Percentiles rank a stretch among this genome's conserved stretches.
Conservation (phyloP, 768 basidiomycete genomes). For the Solioccasus polychromus region DNA sequence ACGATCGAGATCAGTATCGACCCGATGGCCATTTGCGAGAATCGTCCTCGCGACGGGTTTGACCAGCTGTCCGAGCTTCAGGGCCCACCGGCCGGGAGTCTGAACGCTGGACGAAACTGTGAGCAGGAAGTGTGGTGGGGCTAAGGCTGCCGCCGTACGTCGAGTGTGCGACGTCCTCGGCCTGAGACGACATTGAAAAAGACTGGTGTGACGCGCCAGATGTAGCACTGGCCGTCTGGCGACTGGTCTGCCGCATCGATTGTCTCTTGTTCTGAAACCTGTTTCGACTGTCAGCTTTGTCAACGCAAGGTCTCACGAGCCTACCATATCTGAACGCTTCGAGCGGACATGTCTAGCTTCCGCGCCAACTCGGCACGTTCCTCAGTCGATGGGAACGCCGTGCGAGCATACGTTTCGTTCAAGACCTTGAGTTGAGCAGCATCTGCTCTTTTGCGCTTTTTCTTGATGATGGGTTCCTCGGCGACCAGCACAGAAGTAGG, state of each 20-base stretch:
- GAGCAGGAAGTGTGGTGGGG: slow-evolving; percentile 26
- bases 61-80: slow-evolving; percentile 21
- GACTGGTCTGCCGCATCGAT: slow-evolving; percentile 75
- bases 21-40: slow-evolving; percentile 48
- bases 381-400: slow-evolving; percentile 85
- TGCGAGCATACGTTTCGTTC: slow-evolving; percentile 76
- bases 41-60: slow-evolving; percentile 47
- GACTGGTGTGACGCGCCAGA: slow-evolving; percentile 46
- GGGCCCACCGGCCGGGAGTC: slow-evolving; percentile 38
- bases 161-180: slow-evolving; percentile 31
- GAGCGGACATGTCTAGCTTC: slow-evolving; percentile 75
- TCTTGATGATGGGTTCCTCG: slow-evolving; percentile 76
- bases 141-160: slow-evolving; percentile 36
- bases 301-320: slow-evolving; percentile 18
- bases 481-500: slow-evolving; percentile 35
- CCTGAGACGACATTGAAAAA: slow-evolving; percentile 41
- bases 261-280: slow-evolving; percentile 91
- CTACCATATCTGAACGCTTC: slow-evolving; percentile 87
- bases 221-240: slow-evolving; percentile 52
- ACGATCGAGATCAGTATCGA: slow-evolving; percentile 43
- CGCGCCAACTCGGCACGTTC: slow-evolving; percentile 77
- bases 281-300: slow-evolving; percentile 22
- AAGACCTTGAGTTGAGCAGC: slow-evolving; percentile 75
- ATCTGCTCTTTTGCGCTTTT: slow-evolving; percentile 85
- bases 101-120: slow-evolving; percentile 40